Base-by-base conservation (phyloP, 148 eudicot species). In the Amaranthus palmeri region DNA sequence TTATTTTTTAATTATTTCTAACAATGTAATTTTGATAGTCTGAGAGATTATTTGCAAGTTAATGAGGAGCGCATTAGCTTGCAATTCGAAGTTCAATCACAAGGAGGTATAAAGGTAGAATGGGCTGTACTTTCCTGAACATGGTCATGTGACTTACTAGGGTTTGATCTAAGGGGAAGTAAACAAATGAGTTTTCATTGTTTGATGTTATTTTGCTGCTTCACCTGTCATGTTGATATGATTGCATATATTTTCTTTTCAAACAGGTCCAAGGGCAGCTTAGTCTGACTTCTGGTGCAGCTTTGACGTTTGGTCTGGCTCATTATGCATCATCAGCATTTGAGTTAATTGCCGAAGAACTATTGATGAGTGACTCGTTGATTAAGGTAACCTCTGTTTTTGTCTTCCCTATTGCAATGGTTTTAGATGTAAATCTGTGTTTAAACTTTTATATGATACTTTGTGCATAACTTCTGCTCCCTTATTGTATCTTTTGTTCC, bases 321-420 rank as follows among this genome's bases (percentile, higher is more conserved):
- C 92, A 85, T 81, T 84, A 73, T 81, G 86, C 96, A 51, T 73
- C 79, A 58, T 93, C 98, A 55, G 97, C 90, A 74, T 93, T 91
- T 72, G 98, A 93, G 75, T 74, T 93, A 74, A 84, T 87, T 72
- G 96, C 97, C 25, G 97, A 93, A 87, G 98, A 93, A 82, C 92
- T 93, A 68, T 83, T 93, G 80, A 89, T 93, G 92, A 93, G 98
- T 78, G 87, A 89, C 78, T 93, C 98, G 25, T 59, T 80, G 75
- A 81, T 93, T 67, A 91, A 93, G 98, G 98, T 85, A 84, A 71
- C 88, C 70, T 72, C 52, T 65, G 43, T 56, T 40, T 43, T 64
- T 74, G 54, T 71, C 53, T 69, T 72, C 47, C 61, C 54, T 40
- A 73, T 41, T 57, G 14, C n/a, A 42, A 25, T 79, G 15, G 51